Conservation (phyloP, 371 early-diverging fungal genomes). For the Mortierella polycephala region DNA sequence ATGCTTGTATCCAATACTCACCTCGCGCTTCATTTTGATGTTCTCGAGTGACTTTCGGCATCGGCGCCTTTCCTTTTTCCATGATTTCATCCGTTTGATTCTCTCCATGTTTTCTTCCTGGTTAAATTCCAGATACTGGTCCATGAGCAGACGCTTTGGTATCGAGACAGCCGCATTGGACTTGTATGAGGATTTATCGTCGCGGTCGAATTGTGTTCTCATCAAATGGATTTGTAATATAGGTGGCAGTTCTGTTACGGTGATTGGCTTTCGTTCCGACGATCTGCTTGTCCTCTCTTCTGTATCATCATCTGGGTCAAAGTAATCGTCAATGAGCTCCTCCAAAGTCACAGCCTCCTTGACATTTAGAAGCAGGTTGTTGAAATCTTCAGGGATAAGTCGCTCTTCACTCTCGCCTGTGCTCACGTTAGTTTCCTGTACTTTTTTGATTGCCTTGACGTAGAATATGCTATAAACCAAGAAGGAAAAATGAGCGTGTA, state of each 20-base stretch:
- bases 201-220: constrained; percentile 57
- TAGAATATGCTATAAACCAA: constrained; percentile 18
- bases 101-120: constrained; percentile 19
- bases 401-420: constrained; percentile 10
- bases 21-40: constrained; percentile 14
- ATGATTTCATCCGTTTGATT: constrained; percentile 24
- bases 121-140: constrained; percentile 43
- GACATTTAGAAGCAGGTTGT: constrained; percentile 25
- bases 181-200: constrained; percentile 53
- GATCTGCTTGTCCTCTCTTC: not conserved
- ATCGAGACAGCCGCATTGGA: constrained; percentile 41
- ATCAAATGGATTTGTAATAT: constrained; percentile 59
- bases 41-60: constrained; percentile 10
- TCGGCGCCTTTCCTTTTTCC: constrained; percentile 25
- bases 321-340: constrained; percentile 55
- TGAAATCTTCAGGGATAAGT: constrained; percentile 28
- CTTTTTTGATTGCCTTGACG: constrained; percentile 22
- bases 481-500: not conserved
- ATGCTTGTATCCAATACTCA: not conserved
- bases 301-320: constrained; percentile 20
- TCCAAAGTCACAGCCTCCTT: constrained; percentile 37
- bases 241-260: constrained; percentile 51
- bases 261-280: constrained; percentile 8
- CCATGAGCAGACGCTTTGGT: constrained; percentile 43
- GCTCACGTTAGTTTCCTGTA: constrained; percentile 1